Conservation (phyloP, 306 rosid genomes). For the Fragaria nilgerrensis region DNA sequence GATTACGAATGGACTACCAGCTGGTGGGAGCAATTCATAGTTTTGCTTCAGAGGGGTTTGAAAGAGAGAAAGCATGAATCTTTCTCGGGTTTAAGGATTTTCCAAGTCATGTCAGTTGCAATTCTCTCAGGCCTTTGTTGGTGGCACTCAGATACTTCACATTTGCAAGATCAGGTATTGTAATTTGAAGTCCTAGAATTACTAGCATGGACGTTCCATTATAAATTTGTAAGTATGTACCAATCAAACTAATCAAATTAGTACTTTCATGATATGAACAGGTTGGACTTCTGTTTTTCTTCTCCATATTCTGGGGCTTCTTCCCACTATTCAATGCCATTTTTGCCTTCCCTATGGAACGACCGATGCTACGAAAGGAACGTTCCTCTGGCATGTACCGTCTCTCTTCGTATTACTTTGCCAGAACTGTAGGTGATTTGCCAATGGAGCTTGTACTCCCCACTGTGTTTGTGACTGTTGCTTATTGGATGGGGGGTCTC, state of each 20-base stretch:
- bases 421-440: constrained; percentile 69
- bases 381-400: constrained; percentile 89
- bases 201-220: not conserved
- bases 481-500: constrained; percentile 93
- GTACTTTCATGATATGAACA: constrained; percentile 27
- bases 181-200: not conserved
- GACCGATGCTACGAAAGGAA: constrained; percentile 78
- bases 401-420: constrained; percentile 78
- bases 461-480: constrained; percentile 57
- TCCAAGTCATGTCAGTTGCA: constrained; percentile 85
- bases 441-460: constrained; percentile 96
- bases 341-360: constrained; percentile 72
- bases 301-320: constrained; percentile 91
- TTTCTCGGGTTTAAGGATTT: constrained; percentile 77
- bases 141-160: constrained; percentile 80
- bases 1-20: constrained; percentile 60
- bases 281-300: constrained; percentile 91
- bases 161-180: constrained; percentile 80
- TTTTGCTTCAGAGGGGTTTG: constrained; percentile 76
- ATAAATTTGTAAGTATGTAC: not conserved
- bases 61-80: constrained; percentile 85
- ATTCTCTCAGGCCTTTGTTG: constrained; percentile 80
- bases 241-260: not conserved
- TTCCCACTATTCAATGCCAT: constrained; percentile 85
- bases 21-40: constrained; percentile 83